These are phyloP conservation scores for Lolium perenne DNA, from an alignment of 176 grass and related monocot genomes.

Conservation along the genomic window DNA sequence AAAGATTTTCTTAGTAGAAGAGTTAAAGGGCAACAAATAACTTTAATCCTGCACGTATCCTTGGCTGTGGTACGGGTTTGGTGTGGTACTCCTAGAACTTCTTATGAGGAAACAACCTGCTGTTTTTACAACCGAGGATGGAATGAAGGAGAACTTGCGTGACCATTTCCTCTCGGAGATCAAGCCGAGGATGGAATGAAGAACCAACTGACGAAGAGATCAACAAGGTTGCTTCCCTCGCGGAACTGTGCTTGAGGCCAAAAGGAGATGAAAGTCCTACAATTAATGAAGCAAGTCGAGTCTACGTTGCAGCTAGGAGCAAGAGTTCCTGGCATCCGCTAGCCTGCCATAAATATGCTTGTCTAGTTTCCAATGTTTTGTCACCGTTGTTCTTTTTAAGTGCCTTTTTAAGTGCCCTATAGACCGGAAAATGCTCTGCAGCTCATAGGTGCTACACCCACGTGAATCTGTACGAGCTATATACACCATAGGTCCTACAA, in stretches of 20 bases:
- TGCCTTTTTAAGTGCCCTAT: no score
- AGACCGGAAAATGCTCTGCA: no score
- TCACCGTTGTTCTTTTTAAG: neutral
- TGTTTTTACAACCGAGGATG: neutral
- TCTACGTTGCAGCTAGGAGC: neutral
- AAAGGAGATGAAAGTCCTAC: constrained; percentile 14
- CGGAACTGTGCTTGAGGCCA: neutral
- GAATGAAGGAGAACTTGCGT: neutral
- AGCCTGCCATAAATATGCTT: neutral
- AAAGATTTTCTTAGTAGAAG: neutral
- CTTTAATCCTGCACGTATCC: constrained; percentile 11
- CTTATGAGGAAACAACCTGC: neutral
- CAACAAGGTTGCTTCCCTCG: neutral
- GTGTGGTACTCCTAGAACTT: constrained; percentile 15
- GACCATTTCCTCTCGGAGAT: constrained; percentile 10
- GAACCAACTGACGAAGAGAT: neutral
- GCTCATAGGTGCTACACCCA: no score
- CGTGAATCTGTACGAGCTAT: no score
- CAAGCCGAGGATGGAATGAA: neutral
- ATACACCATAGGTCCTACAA: no score
- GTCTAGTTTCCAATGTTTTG: neutral
- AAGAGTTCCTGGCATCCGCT: neutral
- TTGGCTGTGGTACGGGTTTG: neutral
- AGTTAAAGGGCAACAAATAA: constrained; percentile 7
- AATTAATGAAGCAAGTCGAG: neutral